These are phyloP conservation scores for Trifolium subterraneum DNA, from an alignment of 306 rosid species.

Conservation along the genomic window DNA sequence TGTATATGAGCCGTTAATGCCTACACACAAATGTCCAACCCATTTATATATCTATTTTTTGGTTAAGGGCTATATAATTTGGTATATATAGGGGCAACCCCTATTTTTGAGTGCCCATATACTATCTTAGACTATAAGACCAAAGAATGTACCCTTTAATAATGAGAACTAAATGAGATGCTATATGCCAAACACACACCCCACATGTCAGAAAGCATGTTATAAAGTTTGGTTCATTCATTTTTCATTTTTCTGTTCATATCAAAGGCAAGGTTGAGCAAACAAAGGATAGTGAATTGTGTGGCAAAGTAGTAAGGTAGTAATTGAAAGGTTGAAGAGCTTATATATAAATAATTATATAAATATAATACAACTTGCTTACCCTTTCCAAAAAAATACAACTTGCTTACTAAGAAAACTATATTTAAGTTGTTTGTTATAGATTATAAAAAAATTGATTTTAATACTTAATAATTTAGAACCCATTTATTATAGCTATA, in stretches of 20 bases:
- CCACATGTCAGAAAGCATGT: slow-evolving; percentile 52
- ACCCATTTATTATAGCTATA: too few species aligned
- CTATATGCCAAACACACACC: slow-evolving; percentile 51
- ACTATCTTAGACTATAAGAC: slow-evolving; percentile 41
- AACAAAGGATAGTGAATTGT: slow-evolving; percentile 38
- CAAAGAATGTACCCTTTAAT: slow-evolving; percentile 42
- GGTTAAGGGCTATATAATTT: slow-evolving; percentile 40
- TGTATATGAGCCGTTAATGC: slow-evolving; percentile 33
- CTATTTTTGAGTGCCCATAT: slow-evolving; percentile 49
- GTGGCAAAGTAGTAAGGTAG: slow-evolving; percentile 36
- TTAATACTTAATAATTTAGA: background rate
- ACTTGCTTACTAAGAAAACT: background rate
- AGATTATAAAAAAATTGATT: too few species aligned
- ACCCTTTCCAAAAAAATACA: too few species aligned
- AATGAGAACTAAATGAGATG: slow-evolving; percentile 50
- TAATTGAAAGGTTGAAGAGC: slow-evolving; percentile 33
- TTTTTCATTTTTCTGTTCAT: slow-evolving; percentile 46
- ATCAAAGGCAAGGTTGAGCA: slow-evolving; percentile 41
- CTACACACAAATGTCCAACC: slow-evolving; percentile 35
- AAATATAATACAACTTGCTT: background rate
- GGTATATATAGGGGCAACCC: slow-evolving; percentile 37
- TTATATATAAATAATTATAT: too few species aligned
- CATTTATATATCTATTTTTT: slow-evolving; percentile 11
- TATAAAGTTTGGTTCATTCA: slow-evolving; percentile 52
- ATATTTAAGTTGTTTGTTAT: too few species aligned